Conservation (phyloP, 345 rosid genomes). For the Lepidium africanum region DNA sequence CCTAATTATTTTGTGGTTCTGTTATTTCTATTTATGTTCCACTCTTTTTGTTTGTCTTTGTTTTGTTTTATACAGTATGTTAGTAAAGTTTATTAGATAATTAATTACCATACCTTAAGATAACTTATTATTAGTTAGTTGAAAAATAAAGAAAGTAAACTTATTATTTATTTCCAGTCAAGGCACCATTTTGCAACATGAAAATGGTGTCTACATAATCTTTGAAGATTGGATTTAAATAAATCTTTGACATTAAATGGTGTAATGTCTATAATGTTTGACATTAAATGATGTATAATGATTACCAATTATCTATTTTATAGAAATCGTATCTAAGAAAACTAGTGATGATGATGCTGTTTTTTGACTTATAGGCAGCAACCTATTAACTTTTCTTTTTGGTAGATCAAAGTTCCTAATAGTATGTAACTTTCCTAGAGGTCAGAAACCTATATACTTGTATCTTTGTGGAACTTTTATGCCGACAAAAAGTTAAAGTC, state of each 20-base stretch:
- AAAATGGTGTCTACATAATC: background rate
- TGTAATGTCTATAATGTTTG: background rate
- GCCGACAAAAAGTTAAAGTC: background rate
- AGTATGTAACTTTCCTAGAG: background rate
- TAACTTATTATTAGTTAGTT: background rate
- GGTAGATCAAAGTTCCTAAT: background rate
- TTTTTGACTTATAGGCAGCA: constrained; percentile 13
- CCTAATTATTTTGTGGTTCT: background rate
- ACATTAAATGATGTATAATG: constrained; percentile 19
- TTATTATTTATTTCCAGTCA: too few relatives aligned
- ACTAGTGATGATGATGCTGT: constrained; percentile 26
- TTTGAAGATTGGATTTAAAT: background rate
- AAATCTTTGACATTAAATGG: too few relatives aligned
- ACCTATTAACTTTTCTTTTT: constrained; percentile 5
- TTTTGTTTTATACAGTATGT: background rate
- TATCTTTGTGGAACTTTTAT: background rate
- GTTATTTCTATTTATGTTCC: background rate
- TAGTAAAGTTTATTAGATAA: background rate
- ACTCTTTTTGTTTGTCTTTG: background rate
- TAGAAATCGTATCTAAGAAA: constrained; percentile 17
- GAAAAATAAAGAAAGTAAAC: too few relatives aligned
- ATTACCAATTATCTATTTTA: background rate
- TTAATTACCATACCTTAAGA: background rate
- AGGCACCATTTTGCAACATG: background rate
- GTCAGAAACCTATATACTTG: background rate